Evolutionary conservation across 1,139 yeast genomes (phyloP), one percentile per base, ranked within the genome.

Genomic region (Eremothecium coryli): DNA sequence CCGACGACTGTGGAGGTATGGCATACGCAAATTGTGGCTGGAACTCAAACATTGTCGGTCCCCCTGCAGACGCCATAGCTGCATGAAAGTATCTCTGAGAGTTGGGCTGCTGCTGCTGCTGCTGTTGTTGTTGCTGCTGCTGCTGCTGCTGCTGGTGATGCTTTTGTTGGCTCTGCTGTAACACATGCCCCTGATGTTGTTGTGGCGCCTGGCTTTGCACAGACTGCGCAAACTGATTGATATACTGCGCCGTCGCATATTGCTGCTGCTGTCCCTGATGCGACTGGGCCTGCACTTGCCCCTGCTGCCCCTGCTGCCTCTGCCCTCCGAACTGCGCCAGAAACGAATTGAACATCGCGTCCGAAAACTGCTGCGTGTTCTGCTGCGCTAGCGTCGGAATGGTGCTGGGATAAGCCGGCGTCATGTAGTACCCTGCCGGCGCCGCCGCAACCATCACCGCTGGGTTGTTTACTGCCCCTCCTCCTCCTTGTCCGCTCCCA

Each of bases 1-100:
- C 35, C 23, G 38, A 30, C 15, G 35, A 31, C 24, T 36, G 39
- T 3, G 38, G 36, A 9, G 35, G 16, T 13, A 36, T 37, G 17
- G 39, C 30, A 7, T 30, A 29, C 26, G 33, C 37, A 20, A 41
- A 33, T 24, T 24, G 26, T 17, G 38, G 38, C 27, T 35, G 38
- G 30, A 27, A 27, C 30, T 49, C 54, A 40, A 48, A 31, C 49
- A 49, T 39, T 5, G 48, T 32, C 15, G 46, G 44, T 12, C 30
- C 30, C 13, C 30, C 30, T 18, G 22, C 30, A 4, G 30, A 20
- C 10, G 50, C 38, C 39, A 42, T 37, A 24, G 39, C 46, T 31
- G 41, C 47, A 32, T 49, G 52, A 24, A 48, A 50, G 38, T 43
- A 50, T 32, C 53, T 41, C 34, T 50, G 54, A 7, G 43, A 38